Percentiles rank a stretch among this genome's conserved stretches.
phyloP scores from a whole-genome alignment of 2,329 filamentous ascomycete genomes.

The Elsinoe batatas region DNA sequence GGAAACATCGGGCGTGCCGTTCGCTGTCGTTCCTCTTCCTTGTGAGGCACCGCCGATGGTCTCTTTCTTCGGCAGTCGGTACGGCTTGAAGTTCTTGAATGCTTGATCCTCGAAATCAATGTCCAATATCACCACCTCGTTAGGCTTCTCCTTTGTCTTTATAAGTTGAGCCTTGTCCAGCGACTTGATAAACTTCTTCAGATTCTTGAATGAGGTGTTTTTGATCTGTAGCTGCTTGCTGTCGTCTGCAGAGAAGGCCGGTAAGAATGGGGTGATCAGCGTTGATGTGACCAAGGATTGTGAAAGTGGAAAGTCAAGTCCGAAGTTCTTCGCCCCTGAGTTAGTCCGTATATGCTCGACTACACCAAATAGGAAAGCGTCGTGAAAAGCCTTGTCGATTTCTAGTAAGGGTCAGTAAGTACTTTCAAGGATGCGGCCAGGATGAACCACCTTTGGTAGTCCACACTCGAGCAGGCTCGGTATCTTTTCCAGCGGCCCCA shows the following conservation, averaged over 20 bases:
- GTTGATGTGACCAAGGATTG: slow-evolving; percentile 55
- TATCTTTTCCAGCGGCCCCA: slow-evolving; percentile 19
- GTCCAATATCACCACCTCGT: slow-evolving; percentile 54
- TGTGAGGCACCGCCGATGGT: slow-evolving; percentile 30
- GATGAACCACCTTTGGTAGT: slow-evolving; percentile 43
- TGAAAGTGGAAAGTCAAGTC: slow-evolving; percentile 52
- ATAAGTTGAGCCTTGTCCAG: slow-evolving; percentile 55
- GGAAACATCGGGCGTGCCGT: slow-evolving; percentile 27
- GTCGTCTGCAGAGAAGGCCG: slow-evolving; percentile 46
- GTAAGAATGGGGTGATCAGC: slow-evolving; percentile 57
- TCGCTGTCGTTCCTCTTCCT: slow-evolving; percentile 29
- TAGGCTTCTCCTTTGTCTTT: slow-evolving; percentile 54
- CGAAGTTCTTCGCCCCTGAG: slow-evolving; percentile 41
- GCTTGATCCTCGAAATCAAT: slow-evolving; percentile 52
- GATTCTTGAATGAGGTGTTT: slow-evolving; percentile 61
- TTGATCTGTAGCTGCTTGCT: slow-evolving; percentile 54
- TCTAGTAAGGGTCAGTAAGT: slow-evolving; percentile 35
- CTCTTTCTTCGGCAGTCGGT: slow-evolving; percentile 51
- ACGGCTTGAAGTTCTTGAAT: slow-evolving; percentile 50
- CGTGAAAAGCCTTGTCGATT: slow-evolving; percentile 55
- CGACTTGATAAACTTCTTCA: slow-evolving; percentile 59
- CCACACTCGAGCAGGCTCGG: slow-evolving; percentile 41
- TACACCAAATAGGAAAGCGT: slow-evolving; percentile 55
- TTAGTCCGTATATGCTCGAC: slow-evolving; percentile 50
- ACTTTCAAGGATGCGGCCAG: slow-evolving; percentile 10